phyloP scores from a whole-genome alignment of 805 yeast species.

The Metschnikowia lunata region DNA sequence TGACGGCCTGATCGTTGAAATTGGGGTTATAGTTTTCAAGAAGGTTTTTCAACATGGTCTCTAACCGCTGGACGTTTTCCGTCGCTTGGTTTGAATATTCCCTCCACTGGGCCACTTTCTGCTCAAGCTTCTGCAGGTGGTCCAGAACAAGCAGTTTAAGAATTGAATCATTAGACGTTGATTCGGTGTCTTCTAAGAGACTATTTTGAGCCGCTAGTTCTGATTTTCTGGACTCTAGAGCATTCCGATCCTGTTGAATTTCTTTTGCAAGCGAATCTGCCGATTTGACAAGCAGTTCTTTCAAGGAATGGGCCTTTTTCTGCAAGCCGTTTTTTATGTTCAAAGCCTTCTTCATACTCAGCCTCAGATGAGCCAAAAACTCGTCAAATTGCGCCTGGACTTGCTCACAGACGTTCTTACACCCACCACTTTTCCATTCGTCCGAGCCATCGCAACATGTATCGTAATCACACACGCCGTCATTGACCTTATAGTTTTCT shows the following conservation, averaged over 20 bases:
- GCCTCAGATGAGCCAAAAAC: neutral
- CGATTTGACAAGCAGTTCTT: conserved; percentile 7
- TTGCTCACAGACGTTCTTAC: conserved; percentile 54
- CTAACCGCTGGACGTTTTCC: conserved; percentile 31
- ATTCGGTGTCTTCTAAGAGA: too few species aligned
- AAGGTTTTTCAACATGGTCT: conserved; percentile 46
- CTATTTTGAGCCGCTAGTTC: conserved; percentile 1
- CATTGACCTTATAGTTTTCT: conserved; percentile 68
- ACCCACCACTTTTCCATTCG: conserved; percentile 48
- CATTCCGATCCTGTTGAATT: conserved; percentile 2
- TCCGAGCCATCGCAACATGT: conserved; percentile 94
- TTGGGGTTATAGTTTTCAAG: conserved; percentile 68
- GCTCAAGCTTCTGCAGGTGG: conserved; percentile 4
- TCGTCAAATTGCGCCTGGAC: conserved; percentile 38
- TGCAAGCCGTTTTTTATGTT: conserved; percentile 26
- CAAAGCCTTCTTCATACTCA: conserved; percentile 20
- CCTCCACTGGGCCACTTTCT: neutral
- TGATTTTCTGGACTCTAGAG: neutral
- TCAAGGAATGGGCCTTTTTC: conserved; percentile 14
- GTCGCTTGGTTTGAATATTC: conserved; percentile 1
- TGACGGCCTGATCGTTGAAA: conserved; percentile 84
- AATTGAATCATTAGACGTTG: neutral
- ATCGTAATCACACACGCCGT: conserved; percentile 89
- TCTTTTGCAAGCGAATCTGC: conserved; percentile 1
- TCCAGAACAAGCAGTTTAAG: conserved; percentile 1